Conservation (phyloP, 352 stramenopile species). For the Detonula confervacea region DNA sequence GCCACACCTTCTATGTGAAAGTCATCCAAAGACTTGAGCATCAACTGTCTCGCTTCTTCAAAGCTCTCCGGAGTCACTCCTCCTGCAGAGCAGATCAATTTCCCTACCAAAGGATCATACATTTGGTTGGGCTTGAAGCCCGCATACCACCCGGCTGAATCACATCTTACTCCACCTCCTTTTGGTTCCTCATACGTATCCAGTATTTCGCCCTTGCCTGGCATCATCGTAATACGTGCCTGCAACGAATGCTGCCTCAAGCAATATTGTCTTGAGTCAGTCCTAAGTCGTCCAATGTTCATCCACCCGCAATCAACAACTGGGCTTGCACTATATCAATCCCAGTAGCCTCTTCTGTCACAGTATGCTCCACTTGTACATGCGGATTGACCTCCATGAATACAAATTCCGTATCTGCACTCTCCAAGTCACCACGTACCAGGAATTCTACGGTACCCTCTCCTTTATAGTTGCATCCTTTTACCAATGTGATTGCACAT, state of each 20-base stretch:
- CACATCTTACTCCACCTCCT: conserved; percentile 45
- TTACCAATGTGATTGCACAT: conserved; percentile 63
- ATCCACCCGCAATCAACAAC: conserved; percentile 46
- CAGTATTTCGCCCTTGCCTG: conserved; percentile 45
- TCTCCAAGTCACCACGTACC: conserved; percentile 87
- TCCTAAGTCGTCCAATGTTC: conserved; percentile 50
- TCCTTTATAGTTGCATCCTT: conserved; percentile 93
- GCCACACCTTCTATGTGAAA: conserved; percentile 53
- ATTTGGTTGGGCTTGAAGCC: conserved; percentile 59
- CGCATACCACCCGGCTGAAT: conserved; percentile 54
- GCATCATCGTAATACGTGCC: conserved; percentile 64
- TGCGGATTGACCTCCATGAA: conserved; percentile 98
- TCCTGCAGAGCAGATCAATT: conserved; percentile 53
- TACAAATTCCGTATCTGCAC: conserved; percentile 67
- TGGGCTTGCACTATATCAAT: conserved; percentile 81
- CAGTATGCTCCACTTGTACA: conserved; percentile 71
- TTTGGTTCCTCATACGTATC: conserved; percentile 49
- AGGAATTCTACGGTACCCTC: conserved; percentile 99
- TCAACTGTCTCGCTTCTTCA: conserved; percentile 35
- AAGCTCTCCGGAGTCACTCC: conserved; percentile 34
- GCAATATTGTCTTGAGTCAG: conserved; percentile 79
- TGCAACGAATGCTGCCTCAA: conserved; percentile 49
- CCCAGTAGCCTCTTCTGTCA: conserved; percentile 84
- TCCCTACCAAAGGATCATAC: conserved; percentile 60
- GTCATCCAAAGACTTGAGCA: conserved; percentile 32